Conservation (phyloP, 352 stramenopile genomes). For the Pythium rishiriense region DNA sequence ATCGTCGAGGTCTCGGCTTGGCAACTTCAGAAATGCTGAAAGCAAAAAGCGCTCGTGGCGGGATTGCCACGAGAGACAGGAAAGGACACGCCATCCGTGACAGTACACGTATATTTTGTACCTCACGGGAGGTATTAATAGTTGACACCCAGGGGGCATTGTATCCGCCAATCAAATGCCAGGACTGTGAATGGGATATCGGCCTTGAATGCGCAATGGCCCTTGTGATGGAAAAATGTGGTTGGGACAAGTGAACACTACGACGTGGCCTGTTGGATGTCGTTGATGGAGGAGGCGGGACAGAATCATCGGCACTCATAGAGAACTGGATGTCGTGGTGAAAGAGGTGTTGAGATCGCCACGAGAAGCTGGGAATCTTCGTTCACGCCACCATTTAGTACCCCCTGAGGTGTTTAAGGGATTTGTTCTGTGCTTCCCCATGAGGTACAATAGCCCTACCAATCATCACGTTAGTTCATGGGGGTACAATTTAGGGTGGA, state of each 20-base stretch:
- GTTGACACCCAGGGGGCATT: neutral
- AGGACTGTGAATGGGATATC: neutral
- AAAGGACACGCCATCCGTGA: neutral
- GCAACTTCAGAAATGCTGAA: slow-evolving; percentile 29
- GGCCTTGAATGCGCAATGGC: slow-evolving; percentile 5
- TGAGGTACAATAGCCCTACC: too few species aligned
- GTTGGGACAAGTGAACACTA: neutral
- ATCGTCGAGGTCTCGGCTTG: slow-evolving; percentile 4
- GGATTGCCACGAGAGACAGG: neutral
- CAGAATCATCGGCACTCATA: too few species aligned
- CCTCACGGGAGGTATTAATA: neutral
- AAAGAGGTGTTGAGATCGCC: too few species aligned
- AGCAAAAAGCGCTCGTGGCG: neutral
- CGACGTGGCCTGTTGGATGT: too few species aligned
- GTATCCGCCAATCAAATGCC: slow-evolving; percentile 5
- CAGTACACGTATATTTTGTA: neutral
- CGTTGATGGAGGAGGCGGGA: too few species aligned
- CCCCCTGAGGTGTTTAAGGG: too few species aligned
- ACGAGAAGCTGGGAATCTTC: too few species aligned
- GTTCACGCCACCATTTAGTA: too few species aligned
- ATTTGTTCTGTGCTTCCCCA: too few species aligned
- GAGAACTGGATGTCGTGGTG: too few species aligned
- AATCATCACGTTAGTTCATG: neutral
- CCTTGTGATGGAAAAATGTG: neutral
- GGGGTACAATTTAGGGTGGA: neutral